phyloP scores from a whole-genome alignment of 768 basidiomycete species.

The Mycena maculata region DNA sequence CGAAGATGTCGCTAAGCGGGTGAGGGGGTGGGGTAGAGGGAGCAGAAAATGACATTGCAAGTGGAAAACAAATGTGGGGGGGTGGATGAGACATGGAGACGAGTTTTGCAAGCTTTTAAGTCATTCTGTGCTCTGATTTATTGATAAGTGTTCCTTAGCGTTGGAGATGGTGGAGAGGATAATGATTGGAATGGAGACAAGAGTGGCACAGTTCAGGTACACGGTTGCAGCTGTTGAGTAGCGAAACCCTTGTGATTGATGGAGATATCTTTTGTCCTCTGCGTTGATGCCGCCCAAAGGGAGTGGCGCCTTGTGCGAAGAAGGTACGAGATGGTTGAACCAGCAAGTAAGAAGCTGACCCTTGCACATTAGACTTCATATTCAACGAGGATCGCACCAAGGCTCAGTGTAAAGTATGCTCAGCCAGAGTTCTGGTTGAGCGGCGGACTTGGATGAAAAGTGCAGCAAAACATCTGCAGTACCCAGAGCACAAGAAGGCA shows the following conservation, averaged over 20 bases:
- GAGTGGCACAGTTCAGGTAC: too few species aligned
- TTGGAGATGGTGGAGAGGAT: too few species aligned
- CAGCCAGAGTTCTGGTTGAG: background rate
- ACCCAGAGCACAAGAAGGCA: background rate
- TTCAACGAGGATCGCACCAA: background rate
- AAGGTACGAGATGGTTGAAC: background rate
- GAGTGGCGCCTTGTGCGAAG: background rate
- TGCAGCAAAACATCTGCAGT: background rate
- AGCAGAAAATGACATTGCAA: background rate
- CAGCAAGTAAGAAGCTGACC: background rate
- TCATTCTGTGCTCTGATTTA: too few species aligned
- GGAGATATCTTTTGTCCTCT: background rate
- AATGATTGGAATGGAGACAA: too few species aligned
- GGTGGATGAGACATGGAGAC: background rate
- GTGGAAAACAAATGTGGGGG: background rate
- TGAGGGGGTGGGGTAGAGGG: background rate
- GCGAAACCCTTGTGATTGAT: too few species aligned
- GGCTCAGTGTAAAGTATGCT: background rate
- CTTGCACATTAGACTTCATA: background rate
- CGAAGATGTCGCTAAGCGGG: background rate
- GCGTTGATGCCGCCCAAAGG: conserved; percentile 11
- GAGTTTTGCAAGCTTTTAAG: too few species aligned
- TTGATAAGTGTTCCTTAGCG: too few species aligned
- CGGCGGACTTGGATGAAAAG: background rate
- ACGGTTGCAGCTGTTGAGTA: too few species aligned